Evolutionary conservation across 257 asterid genomes (phyloP), one percentile per base, ranked within the genome.

Genomic region (Jaltomata sinuosa): DNA sequence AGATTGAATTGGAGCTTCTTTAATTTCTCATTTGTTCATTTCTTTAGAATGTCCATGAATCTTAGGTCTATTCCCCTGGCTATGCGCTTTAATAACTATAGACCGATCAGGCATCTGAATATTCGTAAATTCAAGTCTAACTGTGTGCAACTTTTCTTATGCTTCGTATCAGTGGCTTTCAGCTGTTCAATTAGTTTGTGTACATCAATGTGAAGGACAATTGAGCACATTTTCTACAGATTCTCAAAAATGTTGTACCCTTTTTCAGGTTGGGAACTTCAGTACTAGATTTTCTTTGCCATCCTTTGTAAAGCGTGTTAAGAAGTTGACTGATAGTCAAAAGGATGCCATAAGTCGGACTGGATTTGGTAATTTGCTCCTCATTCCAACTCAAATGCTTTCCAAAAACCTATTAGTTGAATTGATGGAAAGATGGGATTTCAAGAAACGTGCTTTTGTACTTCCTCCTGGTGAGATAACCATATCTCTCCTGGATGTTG

Each of bases 401-500:
- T 55, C 83, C 36, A 86, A 84, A 80, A 86, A 32, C 61, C 80
- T 86, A 4, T 76, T 86, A 59, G 83, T 69, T 69, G 89, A 84
- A 72, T 67, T 87, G 36, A 84, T 87, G 85, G 85, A 87, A 69
- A 87, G 85, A 74, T 84, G 89, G 89, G 49, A 81, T 61, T 29
- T 50, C 5, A 25, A 87, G 55, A 87, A 80, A 61, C 36, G 32
- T 40, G 55, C 77, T 32, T 87, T 87, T 40, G 31, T 69, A 50
- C 61, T 84, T 84, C 79, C 64, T 69, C 61, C 54, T 1, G 87
- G 89, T 10, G 89, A 80, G 80, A 47, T 84, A 36, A 87, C 85
- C 52, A 84, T 84, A 47, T 67, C 83, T 71, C 87, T 79, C 18
- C 15, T 80, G 72, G 89, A 87, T 11, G 74, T 81, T 27, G 83